Percentiles rank a stretch among this genome's conserved stretches.
phyloP scores from a whole-genome alignment of 805 yeast genomes.

The Candida nanaspora region DNA sequence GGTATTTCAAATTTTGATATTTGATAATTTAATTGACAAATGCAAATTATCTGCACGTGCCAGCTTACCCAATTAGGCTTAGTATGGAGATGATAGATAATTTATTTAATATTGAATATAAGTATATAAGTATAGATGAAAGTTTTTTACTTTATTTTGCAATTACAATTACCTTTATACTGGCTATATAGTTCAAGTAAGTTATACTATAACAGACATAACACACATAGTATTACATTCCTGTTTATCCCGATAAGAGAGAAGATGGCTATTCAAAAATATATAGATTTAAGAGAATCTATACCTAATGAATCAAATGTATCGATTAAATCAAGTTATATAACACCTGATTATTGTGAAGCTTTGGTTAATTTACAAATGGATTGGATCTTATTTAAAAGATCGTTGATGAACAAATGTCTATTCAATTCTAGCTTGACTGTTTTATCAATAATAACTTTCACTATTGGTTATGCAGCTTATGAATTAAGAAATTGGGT shows the following conservation, averaged over 20 bases:
- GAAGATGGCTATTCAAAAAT: conserved; percentile 35
- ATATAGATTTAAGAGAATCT: conserved; percentile 47
- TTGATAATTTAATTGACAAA: neutral
- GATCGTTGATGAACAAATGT: conserved; percentile 36
- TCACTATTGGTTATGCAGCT: conserved; percentile 13
- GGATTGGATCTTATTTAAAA: conserved; percentile 46
- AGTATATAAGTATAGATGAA: too few species aligned
- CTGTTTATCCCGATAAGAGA: too few species aligned
- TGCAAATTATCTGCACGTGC: neutral
- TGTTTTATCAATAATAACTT: conserved; percentile 17
- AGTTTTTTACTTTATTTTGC: too few species aligned
- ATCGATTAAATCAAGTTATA: conserved; percentile 38
- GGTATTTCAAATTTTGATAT: neutral
- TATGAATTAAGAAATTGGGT: conserved; percentile 15
- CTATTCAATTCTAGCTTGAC: conserved; percentile 42
- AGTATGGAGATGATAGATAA: too few species aligned
- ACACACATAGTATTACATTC: too few species aligned
- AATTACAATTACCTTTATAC: too few species aligned
- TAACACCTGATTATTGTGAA: conserved; percentile 51
- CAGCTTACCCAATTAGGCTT: neutral
- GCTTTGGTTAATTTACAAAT: conserved; percentile 59
- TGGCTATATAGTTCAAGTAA: too few species aligned
- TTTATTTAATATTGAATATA: too few species aligned
- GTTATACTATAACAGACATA: too few species aligned
- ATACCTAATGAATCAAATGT: conserved; percentile 45